Evolutionary conservation across 257 asterid genomes (phyloP), one percentile per base, ranked within the genome.

Genomic region (Jaltomata sinuosa): DNA sequence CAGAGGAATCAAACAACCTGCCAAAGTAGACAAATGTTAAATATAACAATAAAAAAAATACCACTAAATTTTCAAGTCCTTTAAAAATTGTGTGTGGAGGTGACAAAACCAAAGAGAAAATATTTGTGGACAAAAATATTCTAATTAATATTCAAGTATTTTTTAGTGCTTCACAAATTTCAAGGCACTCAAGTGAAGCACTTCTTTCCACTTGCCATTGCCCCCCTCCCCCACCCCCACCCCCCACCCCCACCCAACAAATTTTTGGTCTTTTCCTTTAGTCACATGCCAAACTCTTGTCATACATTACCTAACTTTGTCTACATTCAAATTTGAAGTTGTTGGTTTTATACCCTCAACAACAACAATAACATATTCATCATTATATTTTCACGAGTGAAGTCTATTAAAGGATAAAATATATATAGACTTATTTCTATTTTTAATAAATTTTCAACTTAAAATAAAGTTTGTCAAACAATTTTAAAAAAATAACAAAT

Each of bases 21-120:
- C 25, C 25, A 16, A 67, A 32, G 4, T 67, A 3, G 76, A 67
- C 47, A 67, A 67, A 64, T 31, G 3, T 65, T 65, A 65, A 15
- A 59, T 25, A 22, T 22, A 57, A 53, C 9, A 67, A 32, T 3
- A 32, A 31, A 32, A n/a, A 8, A 9, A 68, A 32, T 34, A 32
- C 8, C 29, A 34, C 16, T 19, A 22, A 42, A 6, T 10, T 71
- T 40, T 19, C 1, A 14, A 14, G 3, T 22, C 1, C 5, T 14
- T 38, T 38, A 3, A 69, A 52, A 69, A 25, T 38, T 40, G 4
- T 38, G 1, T 25, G 49, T 40, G 36, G 72, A 47, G 85, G 83
- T 10, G 89, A 84, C 40, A 52, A 80, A 14, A 32, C 81, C 89
- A 52, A 85, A 81, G 88, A 71, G 29, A 61, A 76, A 53, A 31